Percentiles rank a stretch among this genome's conserved stretches.
Conservation (phyloP, 2,329 filamentous ascomycete species). For the Penicillium polonicum region DNA sequence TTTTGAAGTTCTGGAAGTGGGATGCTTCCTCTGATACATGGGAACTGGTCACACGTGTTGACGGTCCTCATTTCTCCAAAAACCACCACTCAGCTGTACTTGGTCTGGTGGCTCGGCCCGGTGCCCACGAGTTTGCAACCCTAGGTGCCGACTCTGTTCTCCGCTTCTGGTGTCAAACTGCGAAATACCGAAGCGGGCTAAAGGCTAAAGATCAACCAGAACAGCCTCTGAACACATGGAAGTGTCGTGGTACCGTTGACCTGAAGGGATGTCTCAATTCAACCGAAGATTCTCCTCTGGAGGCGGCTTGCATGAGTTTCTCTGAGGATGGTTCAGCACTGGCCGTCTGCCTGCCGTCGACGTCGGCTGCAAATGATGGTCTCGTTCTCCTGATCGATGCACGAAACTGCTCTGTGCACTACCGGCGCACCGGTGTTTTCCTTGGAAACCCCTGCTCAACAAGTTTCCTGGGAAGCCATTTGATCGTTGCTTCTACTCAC, state of each 20-base stretch:
- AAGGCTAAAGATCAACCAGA: conserved; percentile 49
- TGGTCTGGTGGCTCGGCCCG: conserved; percentile 70
- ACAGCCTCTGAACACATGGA: conserved; percentile 69
- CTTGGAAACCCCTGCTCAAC: conserved; percentile 65
- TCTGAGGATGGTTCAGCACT: conserved; percentile 82
- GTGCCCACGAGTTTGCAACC: conserved; percentile 72
- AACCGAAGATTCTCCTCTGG: conserved; percentile 34
- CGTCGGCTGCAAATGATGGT: conserved; percentile 53
- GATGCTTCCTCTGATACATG: conserved; percentile 57
- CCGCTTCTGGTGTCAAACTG: conserved; percentile 76
- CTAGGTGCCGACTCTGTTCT: conserved; percentile 77
- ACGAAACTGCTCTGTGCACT: conserved; percentile 63
- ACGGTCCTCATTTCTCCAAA: conserved; percentile 71
- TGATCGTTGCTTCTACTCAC: conserved; percentile 72
- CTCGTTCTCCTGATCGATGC: conserved; percentile 76
- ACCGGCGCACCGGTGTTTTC: conserved; percentile 67
- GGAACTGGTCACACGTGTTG: conserved; percentile 77
- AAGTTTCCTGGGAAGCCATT: conserved; percentile 67
- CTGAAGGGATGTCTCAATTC: conserved; percentile 42
- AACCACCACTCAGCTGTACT: conserved; percentile 60
- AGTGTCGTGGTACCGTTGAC: conserved; percentile 58
- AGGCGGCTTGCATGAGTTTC: conserved; percentile 68
- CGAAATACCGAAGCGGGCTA: conserved; percentile 66
- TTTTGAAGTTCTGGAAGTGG: conserved; percentile 87
- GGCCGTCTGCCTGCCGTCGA: conserved; percentile 55